These are phyloP conservation scores for Colletotrichum tropicicola DNA, from an alignment of 2,329 filamentous ascomycete species.

Conservation along the genomic window DNA sequence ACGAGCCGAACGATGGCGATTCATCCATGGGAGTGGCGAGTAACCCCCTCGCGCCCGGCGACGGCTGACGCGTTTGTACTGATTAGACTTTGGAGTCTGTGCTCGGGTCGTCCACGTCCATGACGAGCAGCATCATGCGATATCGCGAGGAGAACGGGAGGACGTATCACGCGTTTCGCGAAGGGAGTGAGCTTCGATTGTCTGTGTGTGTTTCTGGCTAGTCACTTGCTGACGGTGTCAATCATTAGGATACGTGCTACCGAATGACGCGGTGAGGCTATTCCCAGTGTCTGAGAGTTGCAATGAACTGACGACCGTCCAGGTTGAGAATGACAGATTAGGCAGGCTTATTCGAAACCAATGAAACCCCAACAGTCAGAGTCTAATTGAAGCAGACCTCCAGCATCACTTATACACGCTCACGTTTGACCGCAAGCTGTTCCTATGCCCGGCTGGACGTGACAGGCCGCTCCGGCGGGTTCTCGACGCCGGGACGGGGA, in stretches of 20 bases:
- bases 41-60: not conserved
- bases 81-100: constrained; percentile 7
- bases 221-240: not conserved
- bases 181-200: constrained; percentile 25
- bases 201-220: too few species aligned
- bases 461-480: constrained; percentile 33
- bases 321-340: constrained; percentile 37
- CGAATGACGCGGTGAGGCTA: constrained; percentile 37
- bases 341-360: not conserved
- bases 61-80: not conserved
- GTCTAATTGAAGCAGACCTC: constrained; percentile 34
- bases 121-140: constrained; percentile 46
- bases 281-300: not conserved
- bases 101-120: constrained; percentile 39
- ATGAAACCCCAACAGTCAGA: too few species aligned
- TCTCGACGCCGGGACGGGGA: constrained; percentile 60
- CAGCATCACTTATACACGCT: constrained; percentile 39
- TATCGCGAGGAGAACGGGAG: constrained; percentile 50
- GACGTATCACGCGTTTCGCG: constrained; percentile 47
- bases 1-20: not conserved
- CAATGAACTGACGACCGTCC: not conserved
- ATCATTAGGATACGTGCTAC: constrained; percentile 35
- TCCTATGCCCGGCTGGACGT: constrained; percentile 31
- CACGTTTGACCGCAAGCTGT: constrained; percentile 36
- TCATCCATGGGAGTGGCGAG: not conserved